Conservation (phyloP, 192 early-diverging fungal species). For the Linderina pennispora region DNA sequence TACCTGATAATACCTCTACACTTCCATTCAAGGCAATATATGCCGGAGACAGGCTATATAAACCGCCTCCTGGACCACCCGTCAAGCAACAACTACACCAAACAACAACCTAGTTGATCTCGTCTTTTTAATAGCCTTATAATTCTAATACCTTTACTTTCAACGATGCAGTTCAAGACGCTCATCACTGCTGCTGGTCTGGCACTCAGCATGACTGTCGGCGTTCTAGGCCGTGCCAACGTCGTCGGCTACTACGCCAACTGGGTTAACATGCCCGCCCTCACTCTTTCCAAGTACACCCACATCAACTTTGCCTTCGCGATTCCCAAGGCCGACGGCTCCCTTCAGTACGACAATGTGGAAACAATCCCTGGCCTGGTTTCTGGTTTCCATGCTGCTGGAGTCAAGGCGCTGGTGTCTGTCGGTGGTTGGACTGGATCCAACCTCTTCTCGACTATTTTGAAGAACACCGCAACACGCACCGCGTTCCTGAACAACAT, state of each 20-base stretch:
- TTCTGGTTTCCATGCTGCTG: background rate
- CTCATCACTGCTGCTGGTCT: slow-evolving; percentile 3
- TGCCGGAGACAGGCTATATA: too few species aligned
- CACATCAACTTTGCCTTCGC: slow-evolving; percentile 57
- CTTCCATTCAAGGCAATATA: too few species aligned
- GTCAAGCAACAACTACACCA: too few species aligned
- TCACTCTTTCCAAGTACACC: slow-evolving; percentile 35
- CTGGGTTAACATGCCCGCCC: slow-evolving; percentile 14
- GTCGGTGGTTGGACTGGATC: slow-evolving; percentile 71
- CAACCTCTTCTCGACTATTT: slow-evolving; percentile 49
- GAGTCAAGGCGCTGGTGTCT: slow-evolving; percentile 50
- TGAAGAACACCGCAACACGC: slow-evolving; percentile 22
- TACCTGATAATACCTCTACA: too few species aligned
- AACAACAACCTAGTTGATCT: too few species aligned
- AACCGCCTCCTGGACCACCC: too few species aligned
- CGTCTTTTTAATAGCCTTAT: too few species aligned
- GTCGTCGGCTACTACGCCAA: slow-evolving; percentile 29
- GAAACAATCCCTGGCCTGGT: slow-evolving; percentile 3
- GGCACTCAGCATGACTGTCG: background rate
- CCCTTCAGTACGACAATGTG: slow-evolving; percentile 14
- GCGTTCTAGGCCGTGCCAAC: slow-evolving; percentile 9
- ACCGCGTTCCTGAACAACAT: slow-evolving; percentile 22
- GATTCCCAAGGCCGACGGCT: slow-evolving; percentile 10
- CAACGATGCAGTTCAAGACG: slow-evolving; percentile 2
- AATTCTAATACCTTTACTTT: too few species aligned